Evolutionary conservation across 305 asterid species (phyloP), one percentile per base, ranked within the genome.

Genomic region (Ajuga reptans): DNA sequence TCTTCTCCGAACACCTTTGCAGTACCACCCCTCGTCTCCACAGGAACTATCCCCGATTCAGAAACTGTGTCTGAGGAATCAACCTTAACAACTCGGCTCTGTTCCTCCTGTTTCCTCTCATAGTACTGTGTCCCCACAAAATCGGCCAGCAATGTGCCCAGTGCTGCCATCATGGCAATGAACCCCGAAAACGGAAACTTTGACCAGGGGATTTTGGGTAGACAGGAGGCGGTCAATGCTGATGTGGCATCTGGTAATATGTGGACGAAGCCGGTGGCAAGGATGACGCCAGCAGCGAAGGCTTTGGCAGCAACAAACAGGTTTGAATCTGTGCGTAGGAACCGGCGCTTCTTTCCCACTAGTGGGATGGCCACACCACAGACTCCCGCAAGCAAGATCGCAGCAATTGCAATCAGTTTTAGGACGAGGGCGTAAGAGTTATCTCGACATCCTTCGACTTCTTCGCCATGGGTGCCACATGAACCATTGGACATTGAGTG

Each of bases 201-300:
- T 4, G 79, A 79, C 96, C 96, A 93, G 0, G 97, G 97, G 33
- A 53, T 31, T 73, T 81, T 33, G 0, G 97, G 96, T 1, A 93
- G 87, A 62, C 99, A 90, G 0, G 90, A 12, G 69, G 84, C 68
- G 0, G 90, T 84, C 50, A 93, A 75, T 0, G 94, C 71, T 51
- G 77, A 56, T 0, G 95, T 90, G 45, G 89, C 99, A 53, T 89
- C 99, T 0, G 99, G 96, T 56, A 93, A 66, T 84, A 93, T 90
- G 84, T 91, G 99, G 37, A 93, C 99, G 31, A 93, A 93, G 9
- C 99, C 99, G 0, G 99, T 93, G 68, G 99, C 95, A 0, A 93
- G 97, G 78, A 93, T 93, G 50, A 93, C 99, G 9, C 99, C 99
- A 4, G 90, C 99, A 2, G 99, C 99, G 58, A 89, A 91, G 47